phyloP scores from a whole-genome alignment of 163 green algal species.

The Chloroidium sp. region DNA sequence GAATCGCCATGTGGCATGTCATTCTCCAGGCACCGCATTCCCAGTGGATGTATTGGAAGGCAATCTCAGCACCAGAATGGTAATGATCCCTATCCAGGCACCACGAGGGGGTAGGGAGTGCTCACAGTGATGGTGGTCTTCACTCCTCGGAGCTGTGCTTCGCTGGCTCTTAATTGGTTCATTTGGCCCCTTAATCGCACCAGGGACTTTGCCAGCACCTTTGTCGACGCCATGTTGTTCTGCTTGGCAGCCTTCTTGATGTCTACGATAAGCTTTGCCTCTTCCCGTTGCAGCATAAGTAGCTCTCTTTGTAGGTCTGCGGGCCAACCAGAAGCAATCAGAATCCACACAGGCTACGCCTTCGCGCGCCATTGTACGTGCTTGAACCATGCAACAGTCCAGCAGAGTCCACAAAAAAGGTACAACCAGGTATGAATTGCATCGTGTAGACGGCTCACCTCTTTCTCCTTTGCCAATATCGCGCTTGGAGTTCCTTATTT shows the following conservation, averaged over 20 bases:
- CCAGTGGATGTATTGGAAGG: too few species aligned
- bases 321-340: not conserved
- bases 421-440: not conserved
- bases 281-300: conserved; percentile 54
- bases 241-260: conserved; percentile 49
- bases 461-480: conserved; percentile 45
- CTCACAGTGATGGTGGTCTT: conserved; percentile 59
- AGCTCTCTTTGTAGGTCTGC: conserved; percentile 74
- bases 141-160: conserved; percentile 67
- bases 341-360: not conserved
- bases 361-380: not conserved
- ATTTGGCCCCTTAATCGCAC: conserved; percentile 65
- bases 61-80: too few species aligned
- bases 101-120: not conserved
- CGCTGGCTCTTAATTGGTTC: conserved; percentile 55
- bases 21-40: too few species aligned
- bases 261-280: conserved; percentile 65
- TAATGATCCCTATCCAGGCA: too few species aligned
- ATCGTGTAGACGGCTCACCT: conserved; percentile 19
- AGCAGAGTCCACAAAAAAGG: not conserved
- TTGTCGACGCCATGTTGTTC: conserved; percentile 44
- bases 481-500: conserved; percentile 44
- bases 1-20: too few species aligned
- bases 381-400: not conserved
- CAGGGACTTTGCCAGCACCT: conserved; percentile 71